Base-by-base conservation (phyloP, 441 rosid genomes). In the Euphorbia neoarborescens region DNA sequence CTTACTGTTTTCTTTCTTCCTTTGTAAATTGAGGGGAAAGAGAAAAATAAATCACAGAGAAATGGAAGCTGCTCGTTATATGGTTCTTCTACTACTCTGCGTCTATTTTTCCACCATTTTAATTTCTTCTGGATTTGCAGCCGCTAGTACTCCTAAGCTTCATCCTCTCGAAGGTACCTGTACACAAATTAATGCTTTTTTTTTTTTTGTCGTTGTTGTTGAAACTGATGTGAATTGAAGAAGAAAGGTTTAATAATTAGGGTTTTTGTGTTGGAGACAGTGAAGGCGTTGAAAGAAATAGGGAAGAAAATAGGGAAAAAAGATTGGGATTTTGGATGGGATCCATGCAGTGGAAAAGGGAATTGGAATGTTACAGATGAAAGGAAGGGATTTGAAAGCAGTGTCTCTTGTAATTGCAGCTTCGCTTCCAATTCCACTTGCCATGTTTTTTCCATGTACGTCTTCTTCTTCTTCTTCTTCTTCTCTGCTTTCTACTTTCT, bases 291-390 rank as follows among this genome's bases (percentile, higher is more conserved):
- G 76, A 85, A 77, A 76, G 89, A 79, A 56, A 88, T 90, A 76
- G 92, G 83, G 73, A 78, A 71, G 81, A 86, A 79, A 68, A 20
- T 90, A 72, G 94, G 88, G 80, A 89, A 87, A 78, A 84, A 69
- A 66, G 92, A 88, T 68, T 93, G 96, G 96, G 77, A 85, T 64
- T 88, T 88, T 66, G 70, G 76, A 28, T 78, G 80, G 66, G 98
- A 90, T 73, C 97, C 97, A 22, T 93, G 97, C 71, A 85, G 88
- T 72, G 87, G 91, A 28, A 69, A 81, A 75, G 89, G 88, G 73
- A 88, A 82, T 51, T 90, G 90, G 93, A 64, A 7, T 1, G 56
- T 62, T 11, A 20, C 37, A 35, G 87, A 80, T 46, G 72, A 64
- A 62, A 53, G 54, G 63, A 74, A 77, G 77, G 86, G 83, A 9